Base-by-base conservation (phyloP, 495 filamentous ascomycete genomes). In the Astrothelium macrocarpum region DNA sequence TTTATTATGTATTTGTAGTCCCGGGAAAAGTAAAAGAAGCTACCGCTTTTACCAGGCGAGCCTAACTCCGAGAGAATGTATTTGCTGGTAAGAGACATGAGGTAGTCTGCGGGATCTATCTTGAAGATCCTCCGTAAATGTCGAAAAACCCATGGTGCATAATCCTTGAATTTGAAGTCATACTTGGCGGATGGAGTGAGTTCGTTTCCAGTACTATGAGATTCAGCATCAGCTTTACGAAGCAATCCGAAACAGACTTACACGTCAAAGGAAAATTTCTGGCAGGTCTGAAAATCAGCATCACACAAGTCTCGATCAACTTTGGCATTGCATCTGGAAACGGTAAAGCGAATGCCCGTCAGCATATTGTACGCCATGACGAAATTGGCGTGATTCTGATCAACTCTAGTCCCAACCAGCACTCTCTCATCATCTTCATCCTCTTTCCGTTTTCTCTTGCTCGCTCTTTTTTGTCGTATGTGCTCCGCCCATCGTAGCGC, bases 1-100 rank as follows among this genome's bases (percentile, higher is more conserved):
- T 99, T 99, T 84, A 99, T 99, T 75, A 99, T 99, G 77, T 99
- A 99, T 77, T 99, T 99, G 81, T 97, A 99, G 73, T 99, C 94
- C 60, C 94, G 84, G 31, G 95, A 97, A 78, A 99, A 99, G 78
- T 99, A 99, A 78, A 99, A 99, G 76, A 99, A 99, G 73, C 91
- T 96, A 20, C 95, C 95, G 75, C 91, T 96, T 78, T 99, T 99
- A 18, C 94, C 94, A 3, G 94, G 94, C 16, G 94, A 97, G 23
- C 95, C 95, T 32, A 99, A 79, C 74, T 99, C 94, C 0, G 94
- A 97, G 53, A 99, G 79, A 63, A 99, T 97, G 76, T 97, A 99
- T 76, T 97, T 99, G 75, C 92, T 94, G 7, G 94, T 99, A 65
- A 99, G 80, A 11, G 94, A 99, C 85, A 99, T 93, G 39, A 99